phyloP scores from a whole-genome alignment of 176 grass and related monocot genomes.

The Puccinellia tenuiflora region DNA sequence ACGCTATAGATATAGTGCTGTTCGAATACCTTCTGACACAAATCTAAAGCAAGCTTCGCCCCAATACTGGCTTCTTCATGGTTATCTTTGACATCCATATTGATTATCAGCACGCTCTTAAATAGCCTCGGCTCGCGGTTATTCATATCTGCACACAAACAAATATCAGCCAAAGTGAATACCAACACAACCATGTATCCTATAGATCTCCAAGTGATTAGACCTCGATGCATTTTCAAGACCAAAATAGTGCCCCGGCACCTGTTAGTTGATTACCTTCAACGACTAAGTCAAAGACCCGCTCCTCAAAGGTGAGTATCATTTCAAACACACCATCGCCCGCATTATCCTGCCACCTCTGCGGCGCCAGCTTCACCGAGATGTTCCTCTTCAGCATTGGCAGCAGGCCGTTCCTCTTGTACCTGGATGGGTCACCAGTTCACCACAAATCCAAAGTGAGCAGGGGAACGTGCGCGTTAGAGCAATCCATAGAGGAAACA shows the following conservation, averaged over 20 bases:
- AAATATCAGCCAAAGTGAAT: neutral
- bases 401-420: slow-evolving; percentile 92
- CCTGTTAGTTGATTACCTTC: slow-evolving; percentile 55
- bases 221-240: neutral
- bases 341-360: slow-evolving; percentile 85
- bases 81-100: slow-evolving; percentile 99
- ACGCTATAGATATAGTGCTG: neutral
- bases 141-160: slow-evolving; percentile 69
- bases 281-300: slow-evolving; percentile 76
- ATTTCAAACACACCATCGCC: slow-evolving; percentile 73
- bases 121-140: slow-evolving; percentile 69
- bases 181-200: neutral
- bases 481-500: neutral
- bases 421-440: slow-evolving; percentile 40
- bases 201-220: neutral
- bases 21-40: slow-evolving; percentile 74
- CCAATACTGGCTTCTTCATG: slow-evolving; percentile 96
- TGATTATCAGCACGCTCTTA: slow-evolving; percentile 69
- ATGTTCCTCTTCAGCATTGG: slow-evolving; percentile 95
- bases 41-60: slow-evolving; percentile 88
- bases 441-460: neutral
- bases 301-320: slow-evolving; percentile 87
- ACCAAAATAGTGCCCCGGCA: neutral
- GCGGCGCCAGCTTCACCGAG: slow-evolving; percentile 69
- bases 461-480: neutral